Evolutionary conservation across 2,329 filamentous ascomycete species (phyloP), one percentile per base, ranked within the genome.

Genomic region (Aspergillus versicolor): DNA sequence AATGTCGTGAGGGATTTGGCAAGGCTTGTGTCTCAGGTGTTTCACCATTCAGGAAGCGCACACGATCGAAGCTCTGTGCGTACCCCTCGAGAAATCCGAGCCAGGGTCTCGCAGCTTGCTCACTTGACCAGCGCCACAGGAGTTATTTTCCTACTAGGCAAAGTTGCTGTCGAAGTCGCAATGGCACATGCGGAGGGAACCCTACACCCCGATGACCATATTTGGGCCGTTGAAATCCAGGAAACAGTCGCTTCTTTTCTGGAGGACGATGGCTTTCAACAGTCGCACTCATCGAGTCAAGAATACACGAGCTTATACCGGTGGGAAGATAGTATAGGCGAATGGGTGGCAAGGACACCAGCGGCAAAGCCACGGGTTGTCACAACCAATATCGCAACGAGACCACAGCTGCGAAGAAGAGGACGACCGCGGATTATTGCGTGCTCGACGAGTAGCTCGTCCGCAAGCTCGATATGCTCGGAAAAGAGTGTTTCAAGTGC

Each of bases 281-380:
- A 60, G 45, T 52, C 42, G 5, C 58, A 59, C 19, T 44, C 51
- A 3, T 52, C 62, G 49, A 63, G 61, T n/a, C 49, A 52, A 6
- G 64, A 61, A 22, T 44, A 48, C n/a, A 48, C 58, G 7, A 67
- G 64, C 11, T 57, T 72, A 61, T 66, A 82, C 75, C 68, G 78
- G 32, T 84, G 82, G 82, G 82, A 84, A 64, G 81, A 83, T 63
- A 79, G 77, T 44, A 83, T 84, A 65, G 77, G 80, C 37, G 82
- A 84, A 67, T 85, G 82, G 82, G 77, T 84, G 50, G 79, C 75
- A 17, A 74, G 71, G 40, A 82, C 79, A 44, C 81, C 81, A 27
- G 69, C 64, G 50, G 47, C 59, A 38, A 68, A 70, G 47, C 64
- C 61, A 43, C 65, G 68, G 46, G 42, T 56, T 8, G 27, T 44